Base-by-base conservation (phyloP, 495 filamentous ascomycete species). In the Aspergillus haitiensis region DNA sequence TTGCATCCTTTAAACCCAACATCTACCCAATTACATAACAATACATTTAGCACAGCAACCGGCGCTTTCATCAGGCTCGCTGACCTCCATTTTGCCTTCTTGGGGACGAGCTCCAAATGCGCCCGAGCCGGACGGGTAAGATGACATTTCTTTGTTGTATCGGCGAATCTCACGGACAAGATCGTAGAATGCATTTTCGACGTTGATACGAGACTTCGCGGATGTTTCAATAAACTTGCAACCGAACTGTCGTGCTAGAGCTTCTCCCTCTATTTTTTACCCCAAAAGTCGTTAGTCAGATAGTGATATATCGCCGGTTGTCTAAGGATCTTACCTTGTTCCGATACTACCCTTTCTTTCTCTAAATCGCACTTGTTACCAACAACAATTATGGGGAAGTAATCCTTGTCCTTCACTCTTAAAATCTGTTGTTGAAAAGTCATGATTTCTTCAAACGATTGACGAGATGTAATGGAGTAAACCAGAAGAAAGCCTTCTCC, bases 151-250 rank as follows among this genome's bases (percentile, higher is more conserved):
- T 74, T 93, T 93, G 84, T 98, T 97, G 80, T 96, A 98, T 69
- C 90, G 86, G 69, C 94, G 86, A 72, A 98, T 98, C 72, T 97
- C 94, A 60, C 95, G 88, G 49, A 98, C 94, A 64, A 97, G 90
- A 69, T 98, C 91, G 81, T 91, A 98, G 79, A 98, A 98, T 53
- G 94, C 93, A 72, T 95, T 91, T 74, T 98, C 95, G 69, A 98
- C 94, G 70, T 98, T 96, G 75, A 94, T 93, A 72, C 93, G 89
- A 62, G 92, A 95, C 79, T 98, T 98, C 61, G 94, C 94, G 42
- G 94, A 98, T 36, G 94, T 98, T 79, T 98, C 94, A 76, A 98
- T 96, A 79, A 97, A 98, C 72, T 93, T 91, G 84, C 94, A 98
- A 65, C 86, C 86, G 75, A 98, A 98, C 63, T 88, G 84, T 33